Evolutionary conservation across 2,329 filamentous ascomycete species (phyloP).

Genomic region (Didymella pinodella): DNA sequence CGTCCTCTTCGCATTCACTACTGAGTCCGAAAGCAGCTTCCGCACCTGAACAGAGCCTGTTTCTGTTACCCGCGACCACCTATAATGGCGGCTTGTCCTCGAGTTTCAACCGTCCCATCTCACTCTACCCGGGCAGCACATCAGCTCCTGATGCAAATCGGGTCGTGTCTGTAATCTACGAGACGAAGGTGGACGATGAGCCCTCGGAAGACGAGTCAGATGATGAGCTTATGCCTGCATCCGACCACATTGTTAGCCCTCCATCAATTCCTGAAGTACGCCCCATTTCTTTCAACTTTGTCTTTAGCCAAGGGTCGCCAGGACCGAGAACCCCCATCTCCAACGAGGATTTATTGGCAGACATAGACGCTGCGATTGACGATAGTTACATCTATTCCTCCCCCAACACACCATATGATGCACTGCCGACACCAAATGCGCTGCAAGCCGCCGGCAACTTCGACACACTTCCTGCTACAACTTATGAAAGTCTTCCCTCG

Average conservation of each 20-base stretch:
- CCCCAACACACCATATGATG: slow-evolving; percentile 3
- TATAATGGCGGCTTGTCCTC: slow-evolving; percentile 28
- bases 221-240: background rate
- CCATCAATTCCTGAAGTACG: slow-evolving; percentile 16
- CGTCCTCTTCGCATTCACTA: slow-evolving; percentile 8
- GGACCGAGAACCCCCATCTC: slow-evolving; percentile 17
- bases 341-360: slow-evolving; percentile 29
- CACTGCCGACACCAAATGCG: slow-evolving; percentile 10
- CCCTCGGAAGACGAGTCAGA: slow-evolving; percentile 6
- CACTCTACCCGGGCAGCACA: slow-evolving; percentile 6
- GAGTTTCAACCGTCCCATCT: slow-evolving; percentile 19
- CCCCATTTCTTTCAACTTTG: slow-evolving; percentile 26
- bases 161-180: slow-evolving; percentile 24
- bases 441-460: background rate
- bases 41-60: slow-evolving; percentile 26
- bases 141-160: slow-evolving; percentile 8
- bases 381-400: slow-evolving; percentile 33
- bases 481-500: slow-evolving; percentile 17
- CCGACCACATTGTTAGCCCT: slow-evolving; percentile 1
- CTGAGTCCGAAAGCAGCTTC: slow-evolving; percentile 16
- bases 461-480: slow-evolving; percentile 21
- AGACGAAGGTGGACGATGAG: slow-evolving; percentile 7
- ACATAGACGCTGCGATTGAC: slow-evolving; percentile 40
- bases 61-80: slow-evolving; percentile 35
- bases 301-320: slow-evolving; percentile 27